Evolutionary conservation across 2,329 filamentous ascomycete species (phyloP).

Genomic region (Paraphaeosphaeria minitans): DNA sequence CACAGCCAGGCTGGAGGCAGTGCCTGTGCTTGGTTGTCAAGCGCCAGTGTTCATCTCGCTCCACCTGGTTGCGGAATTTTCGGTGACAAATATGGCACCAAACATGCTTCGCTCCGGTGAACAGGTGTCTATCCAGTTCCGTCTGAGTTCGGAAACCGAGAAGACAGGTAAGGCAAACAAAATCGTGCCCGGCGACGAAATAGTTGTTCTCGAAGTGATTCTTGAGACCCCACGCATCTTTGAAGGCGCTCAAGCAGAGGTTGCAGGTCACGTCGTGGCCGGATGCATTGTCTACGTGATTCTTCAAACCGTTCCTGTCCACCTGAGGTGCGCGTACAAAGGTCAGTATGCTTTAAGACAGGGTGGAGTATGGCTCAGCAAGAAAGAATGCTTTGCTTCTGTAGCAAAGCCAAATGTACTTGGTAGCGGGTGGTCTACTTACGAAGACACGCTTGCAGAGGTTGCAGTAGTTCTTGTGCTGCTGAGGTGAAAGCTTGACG

Average conservation of each 20-base stretch:
- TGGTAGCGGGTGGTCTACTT: too few relatives aligned
- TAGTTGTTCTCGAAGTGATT: conserved; percentile 44
- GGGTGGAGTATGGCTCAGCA: too few relatives aligned
- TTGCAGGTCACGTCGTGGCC: conserved; percentile 40
- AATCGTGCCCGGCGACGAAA: conserved; percentile 32
- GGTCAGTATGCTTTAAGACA: too few relatives aligned
- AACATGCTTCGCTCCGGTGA: conserved; percentile 33
- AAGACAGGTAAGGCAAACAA: conserved; percentile 36
- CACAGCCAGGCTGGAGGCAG: conserved; percentile 39
- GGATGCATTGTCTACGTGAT: conserved; percentile 38
- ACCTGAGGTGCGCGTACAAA: conserved; percentile 1
- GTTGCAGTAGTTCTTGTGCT: conserved; percentile 42
- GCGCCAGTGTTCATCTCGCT: conserved; percentile 41
- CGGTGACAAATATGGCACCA: conserved; percentile 36
- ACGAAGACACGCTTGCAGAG: conserved; percentile 42
- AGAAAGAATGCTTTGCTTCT: too few relatives aligned
- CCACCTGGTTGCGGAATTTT: conserved; percentile 35
- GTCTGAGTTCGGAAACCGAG: conserved; percentile 28
- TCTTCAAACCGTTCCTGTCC: conserved; percentile 42
- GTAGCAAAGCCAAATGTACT: too few relatives aligned
- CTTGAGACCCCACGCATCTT: conserved; percentile 36
- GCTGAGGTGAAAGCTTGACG: conserved; percentile 27
- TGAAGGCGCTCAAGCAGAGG: conserved; percentile 42
- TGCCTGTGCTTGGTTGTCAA: conserved; percentile 37
- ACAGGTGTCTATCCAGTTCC: conserved; percentile 33